Evolutionary conservation across 768 basidiomycete genomes (phyloP).

Genomic region (Leccinum ochraceum): DNA sequence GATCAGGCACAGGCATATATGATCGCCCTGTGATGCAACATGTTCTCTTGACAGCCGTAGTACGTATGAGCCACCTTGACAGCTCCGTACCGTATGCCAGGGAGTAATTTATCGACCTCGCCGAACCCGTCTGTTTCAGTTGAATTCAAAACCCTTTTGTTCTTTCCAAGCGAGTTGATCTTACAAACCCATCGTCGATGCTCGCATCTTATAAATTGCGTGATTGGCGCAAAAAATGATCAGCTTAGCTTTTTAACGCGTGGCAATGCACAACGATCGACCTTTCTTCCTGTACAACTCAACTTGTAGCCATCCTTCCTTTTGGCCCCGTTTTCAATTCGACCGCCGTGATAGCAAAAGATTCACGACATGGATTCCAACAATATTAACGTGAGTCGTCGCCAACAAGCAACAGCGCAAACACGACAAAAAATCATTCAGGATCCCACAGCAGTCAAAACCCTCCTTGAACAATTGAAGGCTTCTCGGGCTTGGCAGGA

Average conservation of each 20-base stretch:
- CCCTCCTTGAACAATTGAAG: conserved; percentile 69
- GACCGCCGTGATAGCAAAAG: neutral
- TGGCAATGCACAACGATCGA: neutral
- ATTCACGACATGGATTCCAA: conserved; percentile 47
- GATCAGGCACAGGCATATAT: neutral
- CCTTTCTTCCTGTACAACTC: neutral
- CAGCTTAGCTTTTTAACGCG: neutral
- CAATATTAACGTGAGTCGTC: conserved; percentile 50
- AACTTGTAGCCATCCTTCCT: neutral
- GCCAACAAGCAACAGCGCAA: neutral
- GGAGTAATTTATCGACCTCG: neutral
- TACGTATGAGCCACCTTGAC: neutral
- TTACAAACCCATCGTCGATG: too few species aligned
- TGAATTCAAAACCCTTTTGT: neutral
- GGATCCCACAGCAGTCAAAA: conserved; percentile 68
- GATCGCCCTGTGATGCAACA: neutral
- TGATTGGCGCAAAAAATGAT: neutral
- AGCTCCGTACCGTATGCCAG: neutral
- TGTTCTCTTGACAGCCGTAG: neutral
- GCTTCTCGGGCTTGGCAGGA: conserved; percentile 72
- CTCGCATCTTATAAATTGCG: neutral
- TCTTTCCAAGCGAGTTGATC: neutral
- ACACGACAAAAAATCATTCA: conserved; percentile 28
- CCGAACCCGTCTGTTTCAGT: neutral
- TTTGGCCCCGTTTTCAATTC: neutral